phyloP scores from a whole-genome alignment of 2,329 filamentous ascomycete genomes.

The Exophiala phaeomuriformis region DNA sequence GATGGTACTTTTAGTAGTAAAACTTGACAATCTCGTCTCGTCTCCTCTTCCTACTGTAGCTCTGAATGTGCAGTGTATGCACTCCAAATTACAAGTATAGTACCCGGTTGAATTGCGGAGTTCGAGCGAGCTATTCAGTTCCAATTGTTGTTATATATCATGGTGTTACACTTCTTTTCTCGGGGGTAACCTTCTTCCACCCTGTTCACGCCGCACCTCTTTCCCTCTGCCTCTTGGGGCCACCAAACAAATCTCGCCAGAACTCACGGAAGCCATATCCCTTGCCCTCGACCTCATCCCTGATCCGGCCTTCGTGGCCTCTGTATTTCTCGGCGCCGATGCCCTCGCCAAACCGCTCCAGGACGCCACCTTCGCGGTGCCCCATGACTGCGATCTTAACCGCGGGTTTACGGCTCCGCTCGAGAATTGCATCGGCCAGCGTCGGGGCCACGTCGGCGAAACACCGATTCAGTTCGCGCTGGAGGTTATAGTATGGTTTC shows the following conservation, averaged over 20 bases:
- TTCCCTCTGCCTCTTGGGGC: too few species aligned
- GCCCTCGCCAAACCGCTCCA: conserved; percentile 53
- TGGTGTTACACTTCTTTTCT: too few species aligned
- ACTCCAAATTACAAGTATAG: too few species aligned
- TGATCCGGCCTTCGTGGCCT: conserved; percentile 50
- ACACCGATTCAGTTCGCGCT: conserved; percentile 72
- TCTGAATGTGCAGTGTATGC: too few species aligned
- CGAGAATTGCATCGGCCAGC: conserved; percentile 63
- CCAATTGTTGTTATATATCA: too few species aligned
- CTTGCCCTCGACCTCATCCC: conserved; percentile 64
- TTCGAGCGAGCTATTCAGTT: too few species aligned
- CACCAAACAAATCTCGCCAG: conserved; percentile 70
- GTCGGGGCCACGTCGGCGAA: conserved; percentile 79
- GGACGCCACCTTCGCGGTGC: conserved; percentile 45
- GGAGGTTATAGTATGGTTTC: conserved; percentile 81
- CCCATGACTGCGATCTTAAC: conserved; percentile 38
- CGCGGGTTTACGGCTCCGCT: conserved; percentile 52
- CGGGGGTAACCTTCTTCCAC: too few species aligned
- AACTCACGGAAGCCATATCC: conserved; percentile 80
- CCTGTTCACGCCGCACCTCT: too few species aligned
- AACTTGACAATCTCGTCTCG: too few species aligned
- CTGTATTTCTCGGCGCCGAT: conserved; percentile 36
- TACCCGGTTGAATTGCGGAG: too few species aligned
- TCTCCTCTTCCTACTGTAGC: too few species aligned
- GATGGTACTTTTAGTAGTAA: too few species aligned